These are phyloP conservation scores for Aspergillus bertholletiae DNA, from an alignment of 495 filamentous ascomycete species.

Conservation along the genomic window DNA sequence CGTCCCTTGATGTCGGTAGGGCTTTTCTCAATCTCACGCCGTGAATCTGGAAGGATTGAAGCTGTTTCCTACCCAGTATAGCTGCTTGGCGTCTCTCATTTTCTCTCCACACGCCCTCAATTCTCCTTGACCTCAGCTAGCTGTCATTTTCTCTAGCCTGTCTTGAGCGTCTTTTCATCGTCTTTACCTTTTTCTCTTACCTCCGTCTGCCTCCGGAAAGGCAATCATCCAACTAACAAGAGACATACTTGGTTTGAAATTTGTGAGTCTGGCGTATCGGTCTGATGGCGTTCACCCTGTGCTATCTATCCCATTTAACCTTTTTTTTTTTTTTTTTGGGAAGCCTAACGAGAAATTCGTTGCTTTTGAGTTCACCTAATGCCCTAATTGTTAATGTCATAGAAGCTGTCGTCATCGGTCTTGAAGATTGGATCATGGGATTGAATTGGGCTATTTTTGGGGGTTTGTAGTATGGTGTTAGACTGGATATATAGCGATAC, in stretches of 20 bases:
- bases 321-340: background rate
- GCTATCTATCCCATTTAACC: conserved; percentile 1
- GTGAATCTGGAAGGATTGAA: background rate
- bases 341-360: too few species aligned
- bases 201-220: conserved; percentile 7
- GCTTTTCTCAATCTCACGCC: background rate
- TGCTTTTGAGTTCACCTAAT: conserved; percentile 7
- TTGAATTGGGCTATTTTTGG: background rate
- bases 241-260: conserved; percentile 3
- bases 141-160: background rate
- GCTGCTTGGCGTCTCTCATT: background rate
- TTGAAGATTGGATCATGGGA: background rate
- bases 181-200: background rate
- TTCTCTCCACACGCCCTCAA: conserved; percentile 1
- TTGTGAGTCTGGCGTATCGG: conserved; percentile 12
- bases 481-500: background rate
- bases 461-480: conserved; percentile 1
- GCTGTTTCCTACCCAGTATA: background rate
- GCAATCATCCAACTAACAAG: conserved; percentile 2
- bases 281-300: conserved; percentile 5
- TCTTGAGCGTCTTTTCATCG: background rate
- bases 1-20: background rate
- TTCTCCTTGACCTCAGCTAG: background rate
- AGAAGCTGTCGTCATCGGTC: conserved; percentile 11
- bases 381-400: conserved; percentile 24